Evolutionary conservation across 2,329 filamentous ascomycete genomes (phyloP), one percentile per base, ranked within the genome.

Genomic region (Ceratocystis variospora): DNA sequence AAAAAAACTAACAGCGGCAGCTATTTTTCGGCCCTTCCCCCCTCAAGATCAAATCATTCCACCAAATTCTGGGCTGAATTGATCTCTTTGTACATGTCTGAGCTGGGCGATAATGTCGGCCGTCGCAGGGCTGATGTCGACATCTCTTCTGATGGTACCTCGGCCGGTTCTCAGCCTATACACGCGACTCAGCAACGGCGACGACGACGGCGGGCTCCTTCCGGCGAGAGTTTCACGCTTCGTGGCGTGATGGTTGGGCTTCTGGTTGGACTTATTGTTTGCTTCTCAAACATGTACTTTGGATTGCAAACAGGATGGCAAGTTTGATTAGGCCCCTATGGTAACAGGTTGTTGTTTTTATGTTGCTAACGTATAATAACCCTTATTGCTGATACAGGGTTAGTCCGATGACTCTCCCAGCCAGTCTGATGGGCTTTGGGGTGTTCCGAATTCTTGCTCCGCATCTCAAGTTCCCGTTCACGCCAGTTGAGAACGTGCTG

Each of bases 201-300:
- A n/a, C 46, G 46, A 19, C 44, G 37, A n/a, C 61, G 53, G 12
- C 28, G 46, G 19, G 8, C 37, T n/a, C 45, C 65, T 7, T 74
- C 75, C 2, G 80, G 80, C 63, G 83, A 83, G 61, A 91, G 90
- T 77, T 96, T 99, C 77, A 97, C 94, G 0, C 67, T 87, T 31
- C 87, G 94, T 66, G 90, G 90, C 63, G 81, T 97, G 48, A 73
- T 85, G 4, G 90, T 89, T 33, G 94, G 94, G 17, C 79, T 96
- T 5, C 78, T 83, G 2, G 94, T 99, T 69, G 94, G 94, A 50
- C 84, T 94, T 3, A 80, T 97, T 66, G 96, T 97, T 72, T 94
- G 89, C 73, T 96, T 96, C 74, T 95, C 90, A 64, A 99, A 99
- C 74, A 96, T 95, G 80, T 99, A 97, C 76, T 99, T 99, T 74